phyloP scores from a whole-genome alignment of 2,329 filamentous ascomycete genomes.

The Sphaerulina populicola region DNA sequence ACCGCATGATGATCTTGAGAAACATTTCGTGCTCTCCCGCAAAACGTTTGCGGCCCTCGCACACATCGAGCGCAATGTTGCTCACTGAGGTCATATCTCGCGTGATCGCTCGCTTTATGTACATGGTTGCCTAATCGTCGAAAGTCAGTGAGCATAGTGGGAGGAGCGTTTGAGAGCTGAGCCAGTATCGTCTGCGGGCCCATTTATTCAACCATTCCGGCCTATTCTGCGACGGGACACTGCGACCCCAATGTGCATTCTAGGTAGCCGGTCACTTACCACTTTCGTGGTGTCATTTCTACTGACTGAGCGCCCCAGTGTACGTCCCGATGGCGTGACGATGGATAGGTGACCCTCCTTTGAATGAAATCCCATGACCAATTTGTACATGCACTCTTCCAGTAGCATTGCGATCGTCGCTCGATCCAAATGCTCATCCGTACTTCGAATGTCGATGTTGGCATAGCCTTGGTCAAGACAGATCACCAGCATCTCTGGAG shows the following conservation, averaged over 20 bases:
- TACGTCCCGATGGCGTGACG: slow-evolving; percentile 4
- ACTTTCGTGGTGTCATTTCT: background rate
- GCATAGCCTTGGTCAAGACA: background rate
- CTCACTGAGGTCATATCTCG: slow-evolving; percentile 4
- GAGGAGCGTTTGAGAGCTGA: too few relatives aligned
- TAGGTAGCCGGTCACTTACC: too few relatives aligned
- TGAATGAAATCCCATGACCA: background rate
- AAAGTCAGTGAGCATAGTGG: background rate
- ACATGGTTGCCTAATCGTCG: background rate
- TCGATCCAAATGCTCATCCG: background rate
- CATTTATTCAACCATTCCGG: too few relatives aligned
- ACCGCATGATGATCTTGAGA: slow-evolving; percentile 1
- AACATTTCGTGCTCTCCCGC: background rate
- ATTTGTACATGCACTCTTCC: slow-evolving; percentile 6
- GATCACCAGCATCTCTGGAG: slow-evolving; percentile 2
- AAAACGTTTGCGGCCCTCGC: background rate
- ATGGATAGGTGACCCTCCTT: background rate
- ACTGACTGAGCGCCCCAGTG: background rate
- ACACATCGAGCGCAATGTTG: background rate
- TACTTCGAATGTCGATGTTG: background rate
- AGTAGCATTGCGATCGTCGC: background rate
- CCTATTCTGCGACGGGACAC: too few relatives aligned
- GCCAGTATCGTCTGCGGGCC: too few relatives aligned
- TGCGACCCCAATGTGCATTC: too few relatives aligned
- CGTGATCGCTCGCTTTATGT: slow-evolving; percentile 3